Conservation (phyloP, 257 asterid species). For the Primulina tabacum region DNA sequence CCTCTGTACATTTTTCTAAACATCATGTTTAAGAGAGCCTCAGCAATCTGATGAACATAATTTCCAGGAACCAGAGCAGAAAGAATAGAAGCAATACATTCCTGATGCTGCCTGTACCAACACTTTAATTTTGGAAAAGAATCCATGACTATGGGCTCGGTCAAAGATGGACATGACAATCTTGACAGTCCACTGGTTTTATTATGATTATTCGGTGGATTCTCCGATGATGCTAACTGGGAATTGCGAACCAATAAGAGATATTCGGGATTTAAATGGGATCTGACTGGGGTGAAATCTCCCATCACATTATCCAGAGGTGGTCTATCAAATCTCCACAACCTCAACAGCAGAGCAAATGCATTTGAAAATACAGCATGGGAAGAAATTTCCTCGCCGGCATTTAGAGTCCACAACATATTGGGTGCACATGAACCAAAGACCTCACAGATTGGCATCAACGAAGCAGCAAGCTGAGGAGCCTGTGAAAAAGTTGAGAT, state of each 20-base stretch:
- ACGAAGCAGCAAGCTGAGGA: slow-evolving; percentile 93
- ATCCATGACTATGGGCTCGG: slow-evolving; percentile 68
- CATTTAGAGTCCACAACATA: slow-evolving; percentile 61
- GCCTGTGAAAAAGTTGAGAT: slow-evolving; percentile 45
- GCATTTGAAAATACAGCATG: slow-evolving; percentile 93
- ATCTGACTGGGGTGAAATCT: slow-evolving; percentile 66
- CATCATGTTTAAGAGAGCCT: slow-evolving; percentile 80
- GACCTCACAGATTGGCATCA: slow-evolving; percentile 94
- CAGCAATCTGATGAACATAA: slow-evolving; percentile 83
- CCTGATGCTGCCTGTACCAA: slow-evolving; percentile 91
- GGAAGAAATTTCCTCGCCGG: slow-evolving; percentile 76
- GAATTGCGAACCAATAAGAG: slow-evolving; percentile 72
- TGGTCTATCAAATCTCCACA: slow-evolving; percentile 95
- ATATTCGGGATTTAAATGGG: slow-evolving; percentile 78
- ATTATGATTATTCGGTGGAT: slow-evolving; percentile 43
- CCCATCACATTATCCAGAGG: slow-evolving; percentile 76
- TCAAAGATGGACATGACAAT: slow-evolving; percentile 48
- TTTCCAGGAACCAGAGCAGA: slow-evolving; percentile 88
- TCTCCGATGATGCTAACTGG: slow-evolving; percentile 54
- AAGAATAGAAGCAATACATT: slow-evolving; percentile 79
- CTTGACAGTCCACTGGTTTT: slow-evolving; percentile 51
- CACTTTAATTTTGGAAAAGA: slow-evolving; percentile 84
- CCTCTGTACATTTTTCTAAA: slow-evolving; percentile 69
- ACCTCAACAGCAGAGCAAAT: slow-evolving; percentile 75
- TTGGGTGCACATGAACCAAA: slow-evolving; percentile 88